Evolutionary conservation across 305 asterid genomes (phyloP), one percentile per base, ranked within the genome.

Genomic region (Solanum chacoense): DNA sequence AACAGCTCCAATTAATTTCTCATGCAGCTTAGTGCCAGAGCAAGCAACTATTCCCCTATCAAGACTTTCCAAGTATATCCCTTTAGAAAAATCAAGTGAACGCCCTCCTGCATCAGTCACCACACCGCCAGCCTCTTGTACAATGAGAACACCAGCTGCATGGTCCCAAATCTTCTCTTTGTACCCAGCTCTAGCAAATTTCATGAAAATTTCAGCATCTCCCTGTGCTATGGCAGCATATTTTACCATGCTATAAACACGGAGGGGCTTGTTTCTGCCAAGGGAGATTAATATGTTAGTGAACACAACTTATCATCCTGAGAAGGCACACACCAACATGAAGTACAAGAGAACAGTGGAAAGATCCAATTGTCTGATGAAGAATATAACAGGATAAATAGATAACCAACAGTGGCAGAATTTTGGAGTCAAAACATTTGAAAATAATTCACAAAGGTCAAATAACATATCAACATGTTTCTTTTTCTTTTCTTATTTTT

Each of bases 151-250:
- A 40, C 98, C 98, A 83, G 98, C 97, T 74, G 98, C 98, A 75
- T 95, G 98, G 91, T 95, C 98, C 97, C 98, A 95, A 85, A 93
- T 94, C 91, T 94, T 95, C 92, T 95, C 98, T 92, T 94, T 95
- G 89, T 95, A 95, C 73, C 95, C 94, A 2, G 95, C 91, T 90
- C 95, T 91, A 16, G 96, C 96, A 79, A 95, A 95, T 92, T 92
- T 94, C 97, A 95, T 93, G 92, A 92, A 95, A 38, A 95, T 94
- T 88, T 95, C 98, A 67, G 97, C 98, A 90, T 95, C 96, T 81
- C 98, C 97, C 50, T 94, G 92, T 35, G 98, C 98, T 92, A 95
- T 95, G 91, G 98, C 96, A n/a, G 96, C 98, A 85, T 95, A 95
- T 84, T 95, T 95, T 34, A 95, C 98, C 98, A 95, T 95, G 95